Evolutionary conservation across 495 filamentous ascomycete genomes (phyloP), one percentile per base, ranked within the genome.

Genomic region (Lasiosphaeris hirsuta): DNA sequence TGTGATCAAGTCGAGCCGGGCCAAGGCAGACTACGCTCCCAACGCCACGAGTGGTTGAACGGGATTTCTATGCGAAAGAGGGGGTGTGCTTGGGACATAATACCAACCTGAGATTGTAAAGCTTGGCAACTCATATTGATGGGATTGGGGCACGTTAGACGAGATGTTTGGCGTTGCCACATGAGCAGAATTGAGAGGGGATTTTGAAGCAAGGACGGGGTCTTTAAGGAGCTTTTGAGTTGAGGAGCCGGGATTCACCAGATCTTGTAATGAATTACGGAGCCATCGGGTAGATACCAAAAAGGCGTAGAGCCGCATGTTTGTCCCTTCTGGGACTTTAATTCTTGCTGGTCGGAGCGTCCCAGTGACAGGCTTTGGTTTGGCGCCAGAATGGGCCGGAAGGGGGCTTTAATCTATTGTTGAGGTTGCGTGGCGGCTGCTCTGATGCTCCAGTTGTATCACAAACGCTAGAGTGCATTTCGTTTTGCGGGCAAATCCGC

Each of bases 1-100:
- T 44, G 84, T 92, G 38, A 90, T 96, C 77, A 92, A 92, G 76
- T 90, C 84, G 60, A 83, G 82, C 43, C 81, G 90, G 50, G 85
- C 89, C 35, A 84, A 84, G 59, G 75, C 81, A 2, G 81, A 79
- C 50, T 88, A 73, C 51, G 74, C 71, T n/a, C 77, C 77, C 8
- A 73, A 66, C 51, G 70, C 67, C 42, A 60, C 58, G 9, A 59
- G 57, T 17, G 61, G 58, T 48, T 65, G 58, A 41, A 34, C 9
- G 33, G 15, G 39, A 36, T 23, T 34, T 14, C 23, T 30, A 30
- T 30, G 23, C 23, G 23, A 30, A 49, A 39, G 23, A 46, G 33
- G 14, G 17, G 48, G 48, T 10, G 2, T 39, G 17, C 6, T 13
- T n/a, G 14, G 11, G 36, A 33, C 40, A 23, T 14, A 23, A 5